Evolutionary conservation across 768 basidiomycete genomes (phyloP).

Genomic region (Macrolepiota dolichaula): DNA sequence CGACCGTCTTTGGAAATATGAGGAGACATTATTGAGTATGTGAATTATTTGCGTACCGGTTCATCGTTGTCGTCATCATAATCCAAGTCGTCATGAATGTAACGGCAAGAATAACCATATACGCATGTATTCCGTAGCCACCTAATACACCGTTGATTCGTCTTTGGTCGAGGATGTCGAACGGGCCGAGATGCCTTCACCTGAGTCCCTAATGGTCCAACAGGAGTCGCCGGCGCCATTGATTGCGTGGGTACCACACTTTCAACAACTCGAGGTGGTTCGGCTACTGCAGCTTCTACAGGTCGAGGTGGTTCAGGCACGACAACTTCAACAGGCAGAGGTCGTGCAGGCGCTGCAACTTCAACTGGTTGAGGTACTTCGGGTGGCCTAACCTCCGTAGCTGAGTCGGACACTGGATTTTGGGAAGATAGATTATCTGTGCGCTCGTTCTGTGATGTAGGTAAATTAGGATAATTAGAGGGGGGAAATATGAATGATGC

Average conservation of each 20-base stretch:
- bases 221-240: not conserved
- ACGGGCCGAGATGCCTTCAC: not conserved
- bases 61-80: slow-evolving; percentile 20
- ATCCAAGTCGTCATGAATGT: slow-evolving; percentile 29
- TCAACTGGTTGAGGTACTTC: not conserved
- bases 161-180: slow-evolving; percentile 14
- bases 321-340: too few species aligned
- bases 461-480: not conserved
- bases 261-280: too few species aligned
- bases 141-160: slow-evolving; percentile 20
- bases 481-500: not conserved
- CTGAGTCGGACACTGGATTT: not conserved
- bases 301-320: too few species aligned
- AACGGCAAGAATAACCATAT: slow-evolving; percentile 24
- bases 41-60: slow-evolving; percentile 17
- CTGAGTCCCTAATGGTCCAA: not conserved
- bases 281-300: too few species aligned
- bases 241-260: not conserved
- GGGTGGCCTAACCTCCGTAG: not conserved
- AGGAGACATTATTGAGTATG: not conserved
- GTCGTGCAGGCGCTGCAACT: too few species aligned
- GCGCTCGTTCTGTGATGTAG: not conserved
- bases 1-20: not conserved
- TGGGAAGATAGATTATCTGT: not conserved
- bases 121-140: slow-evolving; percentile 27